A percentile compares a stretch with the other conserved stretches of the same genome.
These are phyloP conservation scores for Trichoderma aggressivum DNA, from an alignment of 2,329 filamentous ascomycete genomes.

Conservation along the genomic window DNA sequence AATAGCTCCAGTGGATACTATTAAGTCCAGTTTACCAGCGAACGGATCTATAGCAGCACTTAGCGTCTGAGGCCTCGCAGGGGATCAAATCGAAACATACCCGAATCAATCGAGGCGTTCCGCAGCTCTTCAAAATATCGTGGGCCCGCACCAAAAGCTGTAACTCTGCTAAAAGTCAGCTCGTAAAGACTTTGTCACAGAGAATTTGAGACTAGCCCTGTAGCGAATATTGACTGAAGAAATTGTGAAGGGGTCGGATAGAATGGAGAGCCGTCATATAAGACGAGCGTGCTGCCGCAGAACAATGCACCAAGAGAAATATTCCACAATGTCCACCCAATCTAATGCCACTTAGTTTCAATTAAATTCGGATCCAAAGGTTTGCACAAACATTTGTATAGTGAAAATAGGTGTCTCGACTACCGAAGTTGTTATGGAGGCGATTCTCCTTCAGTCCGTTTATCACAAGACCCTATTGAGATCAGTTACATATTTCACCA, in stretches of 20 bases:
- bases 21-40: not conserved
- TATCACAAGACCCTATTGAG: not conserved
- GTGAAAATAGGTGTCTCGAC: too few relatives aligned
- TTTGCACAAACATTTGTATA: too few relatives aligned
- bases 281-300: too few relatives aligned
- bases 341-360: too few relatives aligned
- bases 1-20: not conserved
- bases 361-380: accelerated
- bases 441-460: not conserved
- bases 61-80: not conserved
- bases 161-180: not conserved
- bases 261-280: too few relatives aligned
- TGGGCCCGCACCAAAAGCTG: not conserved
- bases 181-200: not conserved
- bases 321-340: too few relatives aligned
- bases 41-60: not conserved
- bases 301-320: too few relatives aligned
- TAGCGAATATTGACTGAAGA: too few relatives aligned
- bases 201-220: too few relatives aligned
- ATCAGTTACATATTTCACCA: not conserved
- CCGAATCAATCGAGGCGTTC: not conserved
- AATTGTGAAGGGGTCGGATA: too few relatives aligned
- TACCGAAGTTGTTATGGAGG: not conserved
- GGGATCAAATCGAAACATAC: not conserved
- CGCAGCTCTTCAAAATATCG: not conserved